Conservation (phyloP, 345 rosid genomes). For the Hirschfeldia incana region DNA sequence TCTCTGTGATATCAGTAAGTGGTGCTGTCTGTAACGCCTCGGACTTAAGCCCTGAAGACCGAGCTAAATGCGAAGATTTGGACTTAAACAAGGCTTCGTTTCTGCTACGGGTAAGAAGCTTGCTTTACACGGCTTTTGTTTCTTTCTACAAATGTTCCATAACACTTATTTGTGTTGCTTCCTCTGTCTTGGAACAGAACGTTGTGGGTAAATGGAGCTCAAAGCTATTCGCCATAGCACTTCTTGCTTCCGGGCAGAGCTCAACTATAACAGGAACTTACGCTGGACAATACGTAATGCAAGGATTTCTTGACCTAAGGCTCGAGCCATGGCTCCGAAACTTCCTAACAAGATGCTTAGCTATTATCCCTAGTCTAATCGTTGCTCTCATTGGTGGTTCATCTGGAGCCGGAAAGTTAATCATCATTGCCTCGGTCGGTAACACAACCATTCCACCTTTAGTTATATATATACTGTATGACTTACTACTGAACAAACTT, state of each 20-base stretch:
- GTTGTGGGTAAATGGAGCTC: conserved; percentile 97
- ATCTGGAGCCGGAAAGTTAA: conserved; percentile 83
- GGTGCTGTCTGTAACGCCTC: conserved; percentile 83
- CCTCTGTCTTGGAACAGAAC: conserved; percentile 55
- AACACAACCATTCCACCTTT: conserved; percentile 19
- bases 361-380: conserved; percentile 50
- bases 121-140: neutral
- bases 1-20: conserved; percentile 81
- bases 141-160: neutral
- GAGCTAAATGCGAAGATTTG: conserved; percentile 66
- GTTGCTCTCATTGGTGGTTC: conserved; percentile 91
- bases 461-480: neutral
- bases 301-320: conserved; percentile 85
- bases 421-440: conserved; percentile 98
- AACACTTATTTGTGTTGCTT: neutral
- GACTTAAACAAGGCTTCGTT: conserved; percentile 91
- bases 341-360: conserved; percentile 70
- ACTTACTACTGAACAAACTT: neutral
- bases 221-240: conserved; percentile 82
- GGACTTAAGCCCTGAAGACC: conserved; percentile 58
- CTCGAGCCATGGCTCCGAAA: conserved; percentile 82
- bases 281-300: conserved; percentile 99
- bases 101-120: conserved; percentile 60
- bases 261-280: conserved; percentile 90
- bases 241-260: conserved; percentile 55